phyloP scores from a whole-genome alignment of 805 yeast genomes.

The Saturnispora gosingensis region DNA sequence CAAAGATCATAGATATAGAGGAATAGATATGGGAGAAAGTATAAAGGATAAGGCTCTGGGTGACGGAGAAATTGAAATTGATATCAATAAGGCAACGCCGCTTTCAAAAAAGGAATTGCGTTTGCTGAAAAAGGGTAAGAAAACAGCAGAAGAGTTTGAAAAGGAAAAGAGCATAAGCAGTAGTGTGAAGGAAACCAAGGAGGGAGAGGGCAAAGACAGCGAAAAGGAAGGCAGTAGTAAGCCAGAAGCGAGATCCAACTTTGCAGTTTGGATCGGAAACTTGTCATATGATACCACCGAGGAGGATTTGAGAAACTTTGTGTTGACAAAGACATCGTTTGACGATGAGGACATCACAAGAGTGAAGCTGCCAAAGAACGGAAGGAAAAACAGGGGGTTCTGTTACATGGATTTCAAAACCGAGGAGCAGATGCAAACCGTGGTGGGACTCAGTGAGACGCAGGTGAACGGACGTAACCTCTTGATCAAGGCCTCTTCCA shows the following conservation, averaged over 20 bases:
- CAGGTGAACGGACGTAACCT: slow-evolving; percentile 76
- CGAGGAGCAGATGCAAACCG: slow-evolving; percentile 49
- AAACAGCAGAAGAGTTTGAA: slow-evolving; percentile 48
- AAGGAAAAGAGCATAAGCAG: slow-evolving; percentile 22
- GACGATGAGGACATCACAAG: slow-evolving; percentile 57
- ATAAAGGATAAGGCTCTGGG: slow-evolving; percentile 6
- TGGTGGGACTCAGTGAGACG: slow-evolving; percentile 59
- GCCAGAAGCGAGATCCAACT: slow-evolving; percentile 34
- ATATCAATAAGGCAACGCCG: slow-evolving; percentile 64
- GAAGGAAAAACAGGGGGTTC: slow-evolving; percentile 69
- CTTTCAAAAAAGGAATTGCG: slow-evolving; percentile 88
- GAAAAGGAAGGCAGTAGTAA: slow-evolving; percentile 25
- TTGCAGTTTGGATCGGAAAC: slow-evolving; percentile 94
- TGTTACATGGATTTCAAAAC: slow-evolving; percentile 79
- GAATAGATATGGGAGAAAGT: neutral
- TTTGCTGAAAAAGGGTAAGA: slow-evolving; percentile 66
- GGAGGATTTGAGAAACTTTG: slow-evolving; percentile 60
- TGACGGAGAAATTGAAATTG: slow-evolving; percentile 54
- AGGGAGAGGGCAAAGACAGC: slow-evolving; percentile 9
- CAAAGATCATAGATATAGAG: neutral
- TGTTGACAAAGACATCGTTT: slow-evolving; percentile 51
- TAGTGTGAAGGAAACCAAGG: slow-evolving; percentile 9
- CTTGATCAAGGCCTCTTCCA: slow-evolving; percentile 70
- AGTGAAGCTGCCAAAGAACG: slow-evolving; percentile 70
- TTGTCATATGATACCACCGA: slow-evolving; percentile 73